Evolutionary conservation across 805 yeast species (phyloP).

Genomic region (Blastobotrys terrestris): DNA sequence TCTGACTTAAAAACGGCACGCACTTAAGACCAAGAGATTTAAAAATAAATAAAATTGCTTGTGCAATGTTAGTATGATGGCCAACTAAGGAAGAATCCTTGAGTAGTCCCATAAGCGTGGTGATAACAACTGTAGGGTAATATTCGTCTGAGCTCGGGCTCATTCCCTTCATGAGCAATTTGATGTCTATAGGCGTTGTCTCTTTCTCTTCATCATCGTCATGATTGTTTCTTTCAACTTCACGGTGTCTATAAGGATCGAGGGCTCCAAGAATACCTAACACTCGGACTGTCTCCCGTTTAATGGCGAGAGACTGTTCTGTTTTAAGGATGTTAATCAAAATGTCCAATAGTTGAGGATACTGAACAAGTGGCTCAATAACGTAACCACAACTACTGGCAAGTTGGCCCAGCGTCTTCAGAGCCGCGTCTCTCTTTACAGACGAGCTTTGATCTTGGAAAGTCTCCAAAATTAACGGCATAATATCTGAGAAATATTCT

Average conservation of each 20-base stretch:
- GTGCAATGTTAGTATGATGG: conserved; percentile 90
- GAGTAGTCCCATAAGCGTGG: conserved; percentile 73
- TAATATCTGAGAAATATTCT: conserved; percentile 63
- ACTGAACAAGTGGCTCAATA: conserved; percentile 84
- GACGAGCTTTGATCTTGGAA: conserved; percentile 91
- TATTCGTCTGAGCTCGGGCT: conserved; percentile 88
- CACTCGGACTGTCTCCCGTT: conserved; percentile 82
- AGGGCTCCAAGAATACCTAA: conserved; percentile 93
- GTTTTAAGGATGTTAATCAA: conserved; percentile 75
- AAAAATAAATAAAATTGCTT: conserved; percentile 86
- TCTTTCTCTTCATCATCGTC: conserved; percentile 53
- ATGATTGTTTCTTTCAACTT: conserved; percentile 69
- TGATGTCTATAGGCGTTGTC: conserved; percentile 86
- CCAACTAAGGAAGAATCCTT: conserved; percentile 78
- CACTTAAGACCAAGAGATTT: conserved; percentile 84
- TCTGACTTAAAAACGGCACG: conserved; percentile 80
- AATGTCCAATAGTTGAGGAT: conserved; percentile 81
- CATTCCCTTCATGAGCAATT: conserved; percentile 85
- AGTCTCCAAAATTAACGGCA: conserved; percentile 83
- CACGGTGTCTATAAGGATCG: conserved; percentile 93
- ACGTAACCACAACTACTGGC: conserved; percentile 92
- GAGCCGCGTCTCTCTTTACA: conserved; percentile 80
- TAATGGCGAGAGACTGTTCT: conserved; percentile 65
- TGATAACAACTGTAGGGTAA: conserved; percentile 90
- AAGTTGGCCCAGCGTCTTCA: conserved; percentile 80